A percentile compares a stretch with the other conserved stretches of the same genome.
Conservation (phyloP, 2,329 filamentous ascomycete genomes). For the Aspergillus pseudonomiae region DNA sequence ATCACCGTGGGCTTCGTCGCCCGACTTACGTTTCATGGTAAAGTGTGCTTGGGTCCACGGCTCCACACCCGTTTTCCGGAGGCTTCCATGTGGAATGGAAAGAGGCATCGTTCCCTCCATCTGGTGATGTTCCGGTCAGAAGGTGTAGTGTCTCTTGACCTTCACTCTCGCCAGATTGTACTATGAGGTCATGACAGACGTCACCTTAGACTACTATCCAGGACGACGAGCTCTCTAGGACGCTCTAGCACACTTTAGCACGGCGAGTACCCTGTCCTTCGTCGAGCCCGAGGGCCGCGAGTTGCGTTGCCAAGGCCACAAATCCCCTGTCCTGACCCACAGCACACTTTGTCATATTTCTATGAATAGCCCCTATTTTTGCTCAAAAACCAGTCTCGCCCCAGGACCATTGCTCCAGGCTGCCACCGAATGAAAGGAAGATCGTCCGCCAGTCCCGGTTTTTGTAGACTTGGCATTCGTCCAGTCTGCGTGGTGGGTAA, state of each 20-base stretch:
- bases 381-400: background rate
- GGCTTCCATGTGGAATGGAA: background rate
- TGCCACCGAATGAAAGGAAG: background rate
- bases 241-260: background rate
- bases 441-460: background rate
- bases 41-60: background rate
- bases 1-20: background rate
- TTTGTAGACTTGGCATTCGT: slow-evolving; percentile 2
- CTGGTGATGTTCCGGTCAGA: background rate
- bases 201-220: background rate
- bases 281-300: background rate
- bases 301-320: background rate
- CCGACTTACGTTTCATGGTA: background rate
- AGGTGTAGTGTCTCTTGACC: background rate
- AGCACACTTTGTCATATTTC: background rate
- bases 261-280: background rate
- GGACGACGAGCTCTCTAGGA: background rate
- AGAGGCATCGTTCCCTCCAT: background rate
- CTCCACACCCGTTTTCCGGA: slow-evolving; percentile 1
- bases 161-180: background rate
- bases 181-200: slow-evolving; percentile 1
- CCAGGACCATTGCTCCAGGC: background rate
- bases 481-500: background rate
- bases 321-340: slow-evolving; percentile 6
- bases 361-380: background rate